These are phyloP conservation scores for Gynostemma pentaphyllum DNA, from an alignment of 306 rosid genomes.

Conservation along the genomic window DNA sequence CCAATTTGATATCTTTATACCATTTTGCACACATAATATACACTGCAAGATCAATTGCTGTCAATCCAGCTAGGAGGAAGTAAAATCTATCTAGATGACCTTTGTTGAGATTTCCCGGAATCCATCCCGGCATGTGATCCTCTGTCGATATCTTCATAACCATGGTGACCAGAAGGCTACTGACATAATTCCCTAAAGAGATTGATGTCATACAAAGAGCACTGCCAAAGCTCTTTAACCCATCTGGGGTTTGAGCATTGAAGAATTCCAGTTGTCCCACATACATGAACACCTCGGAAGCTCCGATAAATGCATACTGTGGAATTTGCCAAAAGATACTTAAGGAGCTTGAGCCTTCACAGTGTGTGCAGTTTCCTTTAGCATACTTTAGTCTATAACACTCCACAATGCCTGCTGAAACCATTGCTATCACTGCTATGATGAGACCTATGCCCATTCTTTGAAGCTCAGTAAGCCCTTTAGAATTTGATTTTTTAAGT, in stretches of 20 bases:
- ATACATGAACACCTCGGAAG: conserved; percentile 98
- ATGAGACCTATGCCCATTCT: conserved; percentile 97
- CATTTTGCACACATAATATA: conserved; percentile 76
- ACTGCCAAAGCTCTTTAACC: conserved; percentile 94
- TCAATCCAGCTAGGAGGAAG: conserved; percentile 90
- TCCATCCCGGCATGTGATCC: conserved; percentile 95
- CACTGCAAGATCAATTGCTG: conserved; percentile 56
- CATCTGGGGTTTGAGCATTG: conserved; percentile 96
- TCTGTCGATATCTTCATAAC: conserved; percentile 91
- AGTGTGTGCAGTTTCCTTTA: conserved; percentile 34
- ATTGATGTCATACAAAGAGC: conserved; percentile 97
- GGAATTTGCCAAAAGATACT: conserved; percentile 98
- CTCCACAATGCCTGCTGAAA: conserved; percentile 91
- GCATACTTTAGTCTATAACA: conserved; percentile 80
- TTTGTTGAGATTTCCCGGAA: conserved; percentile 91
- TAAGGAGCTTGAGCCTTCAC: conserved; percentile 67
- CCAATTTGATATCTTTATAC: conserved; percentile 79
- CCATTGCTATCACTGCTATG: conserved; percentile 85
- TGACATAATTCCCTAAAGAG: conserved; percentile 91
- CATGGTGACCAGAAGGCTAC: conserved; percentile 79
- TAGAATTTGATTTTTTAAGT: conserved; percentile 47
- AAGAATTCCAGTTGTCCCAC: conserved; percentile 95
- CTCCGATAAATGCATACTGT: conserved; percentile 86
- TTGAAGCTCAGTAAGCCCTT: conserved; percentile 84
- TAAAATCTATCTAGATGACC: conserved; percentile 89